Conservation (phyloP, 768 basidiomycete genomes). For the Mycena floridula region DNA sequence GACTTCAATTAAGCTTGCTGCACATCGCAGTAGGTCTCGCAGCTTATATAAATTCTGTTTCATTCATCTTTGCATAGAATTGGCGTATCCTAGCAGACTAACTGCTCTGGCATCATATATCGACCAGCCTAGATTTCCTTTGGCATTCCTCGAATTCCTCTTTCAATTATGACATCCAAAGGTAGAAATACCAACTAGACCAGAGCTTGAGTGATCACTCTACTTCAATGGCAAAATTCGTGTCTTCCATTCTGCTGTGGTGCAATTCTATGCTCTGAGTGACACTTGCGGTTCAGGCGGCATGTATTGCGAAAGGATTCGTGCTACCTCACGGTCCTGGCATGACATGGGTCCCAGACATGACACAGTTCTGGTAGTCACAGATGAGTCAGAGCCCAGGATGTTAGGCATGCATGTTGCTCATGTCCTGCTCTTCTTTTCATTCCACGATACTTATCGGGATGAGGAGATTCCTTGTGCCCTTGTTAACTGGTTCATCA, state of each 20-base stretch:
- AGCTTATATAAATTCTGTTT: background rate
- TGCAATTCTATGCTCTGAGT: conserved; percentile 21
- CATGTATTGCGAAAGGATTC: conserved; percentile 22
- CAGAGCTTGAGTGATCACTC: conserved; percentile 7
- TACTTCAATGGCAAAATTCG: conserved; percentile 12
- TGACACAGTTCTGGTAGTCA: conserved; percentile 20
- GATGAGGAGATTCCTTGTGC: conserved; percentile 18
- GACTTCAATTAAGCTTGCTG: conserved; percentile 9
- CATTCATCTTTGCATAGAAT: background rate
- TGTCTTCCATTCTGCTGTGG: conserved; percentile 20
- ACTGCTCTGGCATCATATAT: conserved; percentile 10
- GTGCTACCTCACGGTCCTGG: conserved; percentile 16
- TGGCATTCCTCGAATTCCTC: conserved; percentile 12
- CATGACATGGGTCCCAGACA: conserved; percentile 13
- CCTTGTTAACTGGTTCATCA: conserved; percentile 24
- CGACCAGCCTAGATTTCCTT: conserved; percentile 9
- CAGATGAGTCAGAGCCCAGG: conserved; percentile 7
- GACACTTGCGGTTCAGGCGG: conserved; percentile 19
- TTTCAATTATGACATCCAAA: conserved; percentile 8
- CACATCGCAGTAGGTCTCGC: conserved; percentile 3
- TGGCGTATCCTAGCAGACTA: conserved; percentile 14
- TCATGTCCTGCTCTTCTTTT: conserved; percentile 22
- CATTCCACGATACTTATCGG: conserved; percentile 10
- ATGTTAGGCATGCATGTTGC: conserved; percentile 21
- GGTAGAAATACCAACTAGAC: background rate